These are phyloP conservation scores for Penicillium parvum DNA, from an alignment of 495 filamentous ascomycete genomes.

Conservation along the genomic window DNA sequence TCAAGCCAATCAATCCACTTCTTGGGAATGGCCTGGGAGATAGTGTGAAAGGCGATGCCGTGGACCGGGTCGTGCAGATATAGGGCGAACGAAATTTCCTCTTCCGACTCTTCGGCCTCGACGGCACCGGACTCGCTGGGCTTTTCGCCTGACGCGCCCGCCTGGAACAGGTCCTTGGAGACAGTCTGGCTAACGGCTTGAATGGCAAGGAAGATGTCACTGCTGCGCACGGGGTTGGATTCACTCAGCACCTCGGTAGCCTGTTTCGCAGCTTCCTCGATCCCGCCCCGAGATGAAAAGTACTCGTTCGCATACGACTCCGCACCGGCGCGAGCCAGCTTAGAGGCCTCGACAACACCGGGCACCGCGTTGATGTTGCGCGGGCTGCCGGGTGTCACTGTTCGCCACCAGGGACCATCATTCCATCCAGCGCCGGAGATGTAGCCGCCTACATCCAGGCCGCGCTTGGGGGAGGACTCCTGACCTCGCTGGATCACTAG, in stretches of 20 bases:
- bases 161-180: slow-evolving; percentile 65
- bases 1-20: slow-evolving; percentile 93
- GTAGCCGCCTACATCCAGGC: slow-evolving; percentile 45
- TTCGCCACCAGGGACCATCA: slow-evolving; percentile 95
- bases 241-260: slow-evolving; percentile 71
- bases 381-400: slow-evolving; percentile 52
- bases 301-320: slow-evolving; percentile 84
- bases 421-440: slow-evolving; percentile 67
- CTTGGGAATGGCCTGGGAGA: slow-evolving; percentile 79
- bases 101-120: slow-evolving; percentile 47
- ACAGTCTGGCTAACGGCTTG: slow-evolving; percentile 70
- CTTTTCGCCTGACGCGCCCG: slow-evolving; percentile 49
- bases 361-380: slow-evolving; percentile 76
- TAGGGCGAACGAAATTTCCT: slow-evolving; percentile 75
- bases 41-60: slow-evolving; percentile 76
- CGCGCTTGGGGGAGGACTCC: slow-evolving; percentile 68
- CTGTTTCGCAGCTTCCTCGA: slow-evolving; percentile 73
- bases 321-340: slow-evolving; percentile 80
- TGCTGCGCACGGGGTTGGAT: slow-evolving; percentile 83
- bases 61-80: slow-evolving; percentile 93
- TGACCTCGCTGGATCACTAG: slow-evolving; percentile 91
- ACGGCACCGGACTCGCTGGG: slow-evolving; percentile 50
- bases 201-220: slow-evolving; percentile 90
- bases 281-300: slow-evolving; percentile 67
- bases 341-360: slow-evolving; percentile 81